Base-by-base conservation (phyloP, 768 basidiomycete genomes). In the Lactarius vividus region DNA sequence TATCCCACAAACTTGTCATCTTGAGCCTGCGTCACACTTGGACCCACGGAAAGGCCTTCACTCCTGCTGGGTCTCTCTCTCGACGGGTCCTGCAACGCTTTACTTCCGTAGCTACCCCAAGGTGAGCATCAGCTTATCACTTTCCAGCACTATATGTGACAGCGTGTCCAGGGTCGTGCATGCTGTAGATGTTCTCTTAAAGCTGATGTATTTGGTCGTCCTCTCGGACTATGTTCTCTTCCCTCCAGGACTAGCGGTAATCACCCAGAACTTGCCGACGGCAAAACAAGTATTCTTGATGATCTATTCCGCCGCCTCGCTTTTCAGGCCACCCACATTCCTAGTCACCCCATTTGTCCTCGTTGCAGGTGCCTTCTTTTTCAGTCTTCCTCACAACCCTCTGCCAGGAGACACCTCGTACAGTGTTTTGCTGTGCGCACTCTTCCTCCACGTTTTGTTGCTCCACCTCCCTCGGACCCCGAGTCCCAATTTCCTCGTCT, bases 381-480 rank as follows among this genome's bases (percentile, higher is more conserved):
- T 75, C 16, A 73, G 71, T 52, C 64, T 84, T n/a, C 79, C 83
- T 8, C 75, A 75, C n/a, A 71, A 74, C 4, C 84, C 83, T 8
- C 72, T 75, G 16, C 80, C 82, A 1, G 77, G 76, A 16, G 75
- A 78, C 54, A 55, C 73, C 16, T 69, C 79, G 18, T 86, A 85
- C 69, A 71, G 71, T 53, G 59, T 80, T 29, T 72, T 86, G 3
- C 77, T 82, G 1, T 61, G 80, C 52, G 77, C 78, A 0, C 73
- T 83, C 62, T 71, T 75, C 46, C 67, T 83, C 37, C 78, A 82
- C 29, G 70, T 83, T 23, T 62, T 84, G 13, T 75, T 78, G 35
- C 75, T 86, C n/a, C 83, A 85, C 66, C 74, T 81, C 8, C 81
- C 84, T 2, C 61, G 70, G 33, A 58, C 74, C 11, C 82, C 83